Evolutionary conservation across 2,329 filamentous ascomycete genomes (phyloP).

Genomic region (Pseudogymnoascus sp.): DNA sequence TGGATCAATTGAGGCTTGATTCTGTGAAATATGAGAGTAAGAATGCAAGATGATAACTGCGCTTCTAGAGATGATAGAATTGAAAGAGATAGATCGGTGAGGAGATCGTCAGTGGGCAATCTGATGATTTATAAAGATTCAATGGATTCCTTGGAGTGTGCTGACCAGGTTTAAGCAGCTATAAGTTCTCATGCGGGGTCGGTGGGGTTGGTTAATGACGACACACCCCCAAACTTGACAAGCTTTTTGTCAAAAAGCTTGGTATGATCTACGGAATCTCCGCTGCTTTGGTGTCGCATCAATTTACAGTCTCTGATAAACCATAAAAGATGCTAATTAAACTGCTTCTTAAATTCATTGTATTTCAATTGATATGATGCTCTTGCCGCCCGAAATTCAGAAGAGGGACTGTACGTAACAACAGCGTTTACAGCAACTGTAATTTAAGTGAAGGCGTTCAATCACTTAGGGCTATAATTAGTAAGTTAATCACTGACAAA

Average conservation of each 20-base stretch:
- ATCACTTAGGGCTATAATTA: no score
- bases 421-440: no score
- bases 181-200: background rate
- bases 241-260: slow-evolving; percentile 5
- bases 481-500: no score
- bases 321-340: background rate
- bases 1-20: background rate
- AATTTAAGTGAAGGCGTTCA: no score
- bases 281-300: background rate
- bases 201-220: slow-evolving; percentile 1
- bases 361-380: background rate
- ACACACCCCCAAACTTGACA: background rate
- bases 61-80: background rate
- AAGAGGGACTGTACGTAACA: no score
- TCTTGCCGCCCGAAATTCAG: no score
- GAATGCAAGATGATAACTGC: background rate
- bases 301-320: background rate
- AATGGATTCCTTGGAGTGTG: background rate
- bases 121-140: background rate
- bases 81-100: background rate
- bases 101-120: background rate
- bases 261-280: background rate
- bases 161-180: background rate
- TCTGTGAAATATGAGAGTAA: background rate
- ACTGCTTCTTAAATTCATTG: background rate